phyloP scores from a whole-genome alignment of 2,329 filamentous ascomycete genomes.

The Fusarium incarnatum region DNA sequence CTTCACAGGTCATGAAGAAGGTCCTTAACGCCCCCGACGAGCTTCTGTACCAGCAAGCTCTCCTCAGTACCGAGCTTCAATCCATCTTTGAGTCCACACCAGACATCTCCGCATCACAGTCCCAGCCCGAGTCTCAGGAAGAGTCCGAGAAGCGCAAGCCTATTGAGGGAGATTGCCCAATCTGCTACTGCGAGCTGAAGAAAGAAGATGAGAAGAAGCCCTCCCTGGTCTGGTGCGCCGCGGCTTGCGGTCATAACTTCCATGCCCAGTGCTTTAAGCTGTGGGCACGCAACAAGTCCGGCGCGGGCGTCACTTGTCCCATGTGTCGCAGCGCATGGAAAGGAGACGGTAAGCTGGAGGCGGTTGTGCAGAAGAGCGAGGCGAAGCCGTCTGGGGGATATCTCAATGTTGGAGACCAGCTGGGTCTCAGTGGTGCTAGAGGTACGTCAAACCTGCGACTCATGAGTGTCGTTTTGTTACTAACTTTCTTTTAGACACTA shows the following conservation, averaged over 20 bases:
- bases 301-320: conserved; percentile 65
- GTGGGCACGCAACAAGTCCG: conserved; percentile 62
- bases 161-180: conserved; percentile 66
- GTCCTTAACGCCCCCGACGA: conserved; percentile 68
- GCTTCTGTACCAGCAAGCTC: conserved; percentile 71
- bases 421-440: conserved; percentile 67
- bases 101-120: conserved; percentile 49
- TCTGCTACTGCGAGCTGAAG: conserved; percentile 65
- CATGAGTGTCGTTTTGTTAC: background rate
- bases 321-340: conserved; percentile 71
- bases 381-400: conserved; percentile 64
- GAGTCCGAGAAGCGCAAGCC: conserved; percentile 58
- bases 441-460: conserved; percentile 52
- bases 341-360: conserved; percentile 56
- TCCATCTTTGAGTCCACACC: conserved; percentile 68
- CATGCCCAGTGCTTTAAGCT: conserved; percentile 65
- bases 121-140: conserved; percentile 55
- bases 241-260: conserved; percentile 66
- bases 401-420: conserved; percentile 69
- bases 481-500: conserved; percentile 19
- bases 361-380: conserved; percentile 58
- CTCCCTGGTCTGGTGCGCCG: conserved; percentile 61
- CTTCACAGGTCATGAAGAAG: conserved; percentile 62
- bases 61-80: conserved; percentile 68
- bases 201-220: conserved; percentile 50